Percentiles rank a stretch among this genome's conserved stretches.
Evolutionary conservation across 192 early-diverging fungal species (phyloP).

Genomic region (Funneliformis geosporum): DNA sequence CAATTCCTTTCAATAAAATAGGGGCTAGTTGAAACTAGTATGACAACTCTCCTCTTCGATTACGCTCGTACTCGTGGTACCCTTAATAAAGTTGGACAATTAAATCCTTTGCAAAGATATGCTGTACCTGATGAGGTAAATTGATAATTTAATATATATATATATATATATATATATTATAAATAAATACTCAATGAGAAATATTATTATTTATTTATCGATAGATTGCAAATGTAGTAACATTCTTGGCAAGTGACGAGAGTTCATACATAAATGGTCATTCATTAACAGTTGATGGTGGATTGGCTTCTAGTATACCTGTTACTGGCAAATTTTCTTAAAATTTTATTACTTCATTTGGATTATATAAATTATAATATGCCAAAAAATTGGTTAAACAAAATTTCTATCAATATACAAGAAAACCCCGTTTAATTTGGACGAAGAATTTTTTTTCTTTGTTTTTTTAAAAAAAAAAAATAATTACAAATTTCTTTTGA

Average conservation of each 20-base stretch:
- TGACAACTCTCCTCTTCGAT: conserved; percentile 53
- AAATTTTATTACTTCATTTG: neutral
- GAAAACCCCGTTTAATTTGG: too few relatives aligned
- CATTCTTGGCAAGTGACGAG: conserved; percentile 52
- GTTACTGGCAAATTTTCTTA: neutral
- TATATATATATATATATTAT: too few relatives aligned
- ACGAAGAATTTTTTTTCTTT: too few relatives aligned
- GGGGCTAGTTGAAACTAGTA: conserved; percentile 56
- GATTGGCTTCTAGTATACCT: conserved; percentile 40
- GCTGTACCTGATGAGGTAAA: conserved; percentile 45
- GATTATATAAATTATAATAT: neutral
- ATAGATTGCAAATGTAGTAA: conserved; percentile 48
- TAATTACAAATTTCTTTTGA: neutral
- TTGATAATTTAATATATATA: too few relatives aligned
- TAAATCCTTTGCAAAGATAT: conserved; percentile 48
- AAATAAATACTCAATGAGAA: neutral
- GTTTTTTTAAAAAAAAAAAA: too few relatives aligned
- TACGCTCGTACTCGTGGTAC: conserved; percentile 45
- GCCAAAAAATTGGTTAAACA: neutral
- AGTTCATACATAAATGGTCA: conserved; percentile 56
- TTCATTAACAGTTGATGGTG: conserved; percentile 49
- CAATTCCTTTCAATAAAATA: conserved; percentile 14
- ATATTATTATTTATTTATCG: neutral
- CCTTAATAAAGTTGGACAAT: conserved; percentile 49
- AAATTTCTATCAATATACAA: too few relatives aligned